phyloP scores from a whole-genome alignment of 495 filamentous ascomycete species.

The Neurospora terricola region DNA sequence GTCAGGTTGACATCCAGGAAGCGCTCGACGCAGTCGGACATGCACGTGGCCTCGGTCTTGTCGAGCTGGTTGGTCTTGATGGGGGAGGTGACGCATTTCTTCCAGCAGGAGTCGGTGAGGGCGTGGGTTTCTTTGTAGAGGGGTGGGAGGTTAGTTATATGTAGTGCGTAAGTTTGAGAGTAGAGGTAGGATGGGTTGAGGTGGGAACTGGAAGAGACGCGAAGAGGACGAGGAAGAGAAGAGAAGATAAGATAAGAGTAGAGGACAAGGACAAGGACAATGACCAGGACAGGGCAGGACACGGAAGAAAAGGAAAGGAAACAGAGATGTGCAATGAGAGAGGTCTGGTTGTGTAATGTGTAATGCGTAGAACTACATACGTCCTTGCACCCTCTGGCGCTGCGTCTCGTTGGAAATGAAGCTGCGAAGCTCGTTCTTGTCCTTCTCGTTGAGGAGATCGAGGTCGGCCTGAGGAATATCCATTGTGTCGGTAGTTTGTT shows the following conservation, averaged over 20 bases:
- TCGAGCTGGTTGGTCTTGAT: constrained; percentile 61
- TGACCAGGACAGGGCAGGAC: too few relatives aligned
- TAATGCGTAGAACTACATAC: constrained; percentile 44
- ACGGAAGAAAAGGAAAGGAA: too few relatives aligned
- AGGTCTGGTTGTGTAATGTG: too few relatives aligned
- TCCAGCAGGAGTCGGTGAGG: constrained; percentile 85
- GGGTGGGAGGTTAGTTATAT: neutral
- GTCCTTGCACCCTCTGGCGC: constrained; percentile 67
- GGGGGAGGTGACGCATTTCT: constrained; percentile 63
- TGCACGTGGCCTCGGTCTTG: constrained; percentile 63
- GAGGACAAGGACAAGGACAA: neutral
- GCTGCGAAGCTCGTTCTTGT: constrained; percentile 79
- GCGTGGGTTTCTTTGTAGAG: constrained; percentile 37
- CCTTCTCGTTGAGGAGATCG: constrained; percentile 63
- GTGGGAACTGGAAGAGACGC: too few relatives aligned
- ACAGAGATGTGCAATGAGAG: too few relatives aligned
- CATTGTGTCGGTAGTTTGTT: constrained; percentile 17
- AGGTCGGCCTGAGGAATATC: constrained; percentile 44
- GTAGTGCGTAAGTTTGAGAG: too few relatives aligned
- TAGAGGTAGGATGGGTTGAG: too few relatives aligned
- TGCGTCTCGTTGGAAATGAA: constrained; percentile 72
- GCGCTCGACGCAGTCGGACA: constrained; percentile 84
- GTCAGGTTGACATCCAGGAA: constrained; percentile 81
- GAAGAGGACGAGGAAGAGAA: too few relatives aligned
- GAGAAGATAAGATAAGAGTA: too few relatives aligned